Evolutionary conservation across 192 early-diverging fungal species (phyloP).

Genomic region (Linnemannia schmuckeri): DNA sequence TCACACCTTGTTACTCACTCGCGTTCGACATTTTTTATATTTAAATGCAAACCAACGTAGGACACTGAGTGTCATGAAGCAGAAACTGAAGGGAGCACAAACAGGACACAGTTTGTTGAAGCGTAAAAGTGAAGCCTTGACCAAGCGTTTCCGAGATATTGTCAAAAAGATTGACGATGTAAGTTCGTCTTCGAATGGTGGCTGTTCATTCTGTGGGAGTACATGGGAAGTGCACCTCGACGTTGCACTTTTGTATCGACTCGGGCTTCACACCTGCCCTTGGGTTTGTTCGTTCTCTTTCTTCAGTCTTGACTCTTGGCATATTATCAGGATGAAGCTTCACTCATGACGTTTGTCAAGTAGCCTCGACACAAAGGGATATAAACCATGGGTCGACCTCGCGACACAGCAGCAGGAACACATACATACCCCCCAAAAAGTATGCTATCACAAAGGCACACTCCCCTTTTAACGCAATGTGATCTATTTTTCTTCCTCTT

Average conservation of each 20-base stretch:
- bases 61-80: slow-evolving; percentile 97
- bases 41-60: slow-evolving; percentile 56
- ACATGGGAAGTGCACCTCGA: not conserved
- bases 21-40: not conserved
- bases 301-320: not conserved
- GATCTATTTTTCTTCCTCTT: slow-evolving; percentile 14
- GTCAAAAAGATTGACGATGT: slow-evolving; percentile 98
- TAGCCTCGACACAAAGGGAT: not conserved
- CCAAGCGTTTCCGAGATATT: slow-evolving; percentile 94
- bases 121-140: slow-evolving; percentile 97
- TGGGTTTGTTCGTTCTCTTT: not conserved
- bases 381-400: not conserved
- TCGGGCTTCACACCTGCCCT: not conserved
- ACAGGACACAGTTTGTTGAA: slow-evolving; percentile 98
- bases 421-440: not conserved
- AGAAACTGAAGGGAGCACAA: slow-evolving; percentile 95
- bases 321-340: not conserved
- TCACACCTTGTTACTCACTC: not conserved
- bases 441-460: not conserved
- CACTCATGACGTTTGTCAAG: not conserved
- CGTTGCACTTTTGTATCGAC: not conserved
- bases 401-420: not conserved
- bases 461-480: slow-evolving; percentile 5
- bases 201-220: not conserved
- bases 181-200: not conserved